Conservation (phyloP, 768 basidiomycete species). For the Lenzites betulinus region DNA sequence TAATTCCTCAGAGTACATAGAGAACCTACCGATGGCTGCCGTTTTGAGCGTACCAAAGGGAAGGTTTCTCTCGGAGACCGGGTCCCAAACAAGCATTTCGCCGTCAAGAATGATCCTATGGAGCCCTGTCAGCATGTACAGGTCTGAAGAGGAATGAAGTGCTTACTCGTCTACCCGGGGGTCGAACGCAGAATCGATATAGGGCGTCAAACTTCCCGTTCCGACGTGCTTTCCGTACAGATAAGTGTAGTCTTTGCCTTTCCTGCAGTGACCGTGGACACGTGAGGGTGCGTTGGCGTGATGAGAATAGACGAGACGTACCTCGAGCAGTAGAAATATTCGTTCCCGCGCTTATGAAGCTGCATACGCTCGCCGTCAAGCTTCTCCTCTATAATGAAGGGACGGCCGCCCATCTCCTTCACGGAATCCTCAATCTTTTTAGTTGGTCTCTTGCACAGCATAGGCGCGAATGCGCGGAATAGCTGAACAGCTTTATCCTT, state of each 20-base stretch:
- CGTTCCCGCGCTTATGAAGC: slow-evolving; percentile 87
- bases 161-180: slow-evolving; percentile 78
- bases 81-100: slow-evolving; percentile 99
- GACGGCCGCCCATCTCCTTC: slow-evolving; percentile 74
- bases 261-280: slow-evolving; percentile 44
- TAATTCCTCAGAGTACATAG: background rate
- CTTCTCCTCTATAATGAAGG: slow-evolving; percentile 96
- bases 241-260: slow-evolving; percentile 89
- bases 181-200: slow-evolving; percentile 77
- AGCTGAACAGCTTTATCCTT: slow-evolving; percentile 85
- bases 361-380: slow-evolving; percentile 97
- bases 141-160: background rate
- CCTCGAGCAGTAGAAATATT: slow-evolving; percentile 94
- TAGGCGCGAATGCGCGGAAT: slow-evolving; percentile 88
- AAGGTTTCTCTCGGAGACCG: slow-evolving; percentile 80
- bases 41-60: slow-evolving; percentile 96
- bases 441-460: slow-evolving; percentile 90
- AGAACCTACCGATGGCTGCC: slow-evolving; percentile 71
- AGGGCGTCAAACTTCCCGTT: slow-evolving; percentile 85
- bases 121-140: background rate
- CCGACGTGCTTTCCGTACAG: slow-evolving; percentile 87
- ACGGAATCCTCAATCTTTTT: slow-evolving; percentile 81
- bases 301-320: slow-evolving; percentile 27
- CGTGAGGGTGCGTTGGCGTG: background rate
- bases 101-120: slow-evolving; percentile 90